Percentiles rank a stretch among this genome's conserved stretches.
phyloP scores from a whole-genome alignment of 257 asterid species.

The Solanum pennellii region DNA sequence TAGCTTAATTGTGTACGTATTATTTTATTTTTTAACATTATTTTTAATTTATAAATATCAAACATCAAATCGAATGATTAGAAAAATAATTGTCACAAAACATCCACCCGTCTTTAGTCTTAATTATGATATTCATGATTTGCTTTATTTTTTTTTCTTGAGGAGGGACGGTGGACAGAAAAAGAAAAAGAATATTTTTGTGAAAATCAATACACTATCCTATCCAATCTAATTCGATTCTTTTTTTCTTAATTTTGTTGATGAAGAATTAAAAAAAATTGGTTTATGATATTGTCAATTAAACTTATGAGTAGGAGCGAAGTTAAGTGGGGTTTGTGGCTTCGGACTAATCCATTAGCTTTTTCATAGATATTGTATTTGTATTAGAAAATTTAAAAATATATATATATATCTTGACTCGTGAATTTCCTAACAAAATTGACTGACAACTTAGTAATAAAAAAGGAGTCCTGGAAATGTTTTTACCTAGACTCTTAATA shows the following conservation, averaged over 20 bases:
- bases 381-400: no score
- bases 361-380: no score
- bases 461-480: no score
- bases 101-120: not conserved
- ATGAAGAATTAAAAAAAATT: not conserved
- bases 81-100: not conserved
- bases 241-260: not conserved
- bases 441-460: no score
- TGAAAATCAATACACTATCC: not conserved
- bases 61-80: not conserved
- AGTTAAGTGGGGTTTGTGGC: no score
- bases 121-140: not conserved
- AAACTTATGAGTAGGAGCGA: not conserved
- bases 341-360: rapidly evolving
- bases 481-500: not conserved
- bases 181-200: not conserved
- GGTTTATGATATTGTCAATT: not conserved
- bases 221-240: no score
- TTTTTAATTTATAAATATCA: not conserved
- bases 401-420: no score
- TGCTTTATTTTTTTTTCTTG: not conserved
- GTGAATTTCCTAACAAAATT: no score
- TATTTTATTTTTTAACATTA: no score
- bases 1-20: not conserved
- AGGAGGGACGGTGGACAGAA: not conserved